Evolutionary conservation across 306 rosid species (phyloP), one percentile per base, ranked within the genome.

Genomic region (Macrotyloma uniflorum): DNA sequence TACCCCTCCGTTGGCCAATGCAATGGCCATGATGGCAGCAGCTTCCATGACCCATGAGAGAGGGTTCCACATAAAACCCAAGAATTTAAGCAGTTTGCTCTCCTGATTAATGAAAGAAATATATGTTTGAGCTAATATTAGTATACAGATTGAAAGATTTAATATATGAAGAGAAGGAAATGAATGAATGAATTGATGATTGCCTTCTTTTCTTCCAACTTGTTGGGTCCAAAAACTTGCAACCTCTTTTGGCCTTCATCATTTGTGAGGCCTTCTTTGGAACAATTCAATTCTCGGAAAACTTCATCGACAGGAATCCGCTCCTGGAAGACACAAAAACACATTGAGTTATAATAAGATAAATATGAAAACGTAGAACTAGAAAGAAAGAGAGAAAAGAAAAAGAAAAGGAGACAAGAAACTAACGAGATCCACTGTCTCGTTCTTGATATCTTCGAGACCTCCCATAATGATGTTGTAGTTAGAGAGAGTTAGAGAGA

Each of bases 1-100:
- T 83, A 93, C 97, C 82, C 90, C 98, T 89, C 98, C 98, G 49
- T 94, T 94, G 7, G 98, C 97, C 85, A 94, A 83, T 32, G 78
- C 97, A 50, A 94, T 94, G 26, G 98, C 98, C 98, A 94, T 94
- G 80, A 94, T 84, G 47, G 98, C 98, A 6, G 96, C 98, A 24
- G 74, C 38, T 79, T 93, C 98, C 98, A 93, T 93, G 42, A 93
- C 98, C 98, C 98, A 93, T 3, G 98, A 91, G 0, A 93, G 91
- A 46, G 98, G 98, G 72, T 91, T 93, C 98, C 98, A 94, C 97
- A 94, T 94, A 72, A 94, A 94, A 5, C 98, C 96, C 87, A 94
- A 72, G 89, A 94, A 94, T 67, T 91, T 91, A 3, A 94, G 83
- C 38, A 89, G 0, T 81, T 94, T 94, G 72, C 42, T 91, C 46